Evolutionary conservation across 805 yeast species (phyloP).

Genomic region (Candida incommunis): DNA sequence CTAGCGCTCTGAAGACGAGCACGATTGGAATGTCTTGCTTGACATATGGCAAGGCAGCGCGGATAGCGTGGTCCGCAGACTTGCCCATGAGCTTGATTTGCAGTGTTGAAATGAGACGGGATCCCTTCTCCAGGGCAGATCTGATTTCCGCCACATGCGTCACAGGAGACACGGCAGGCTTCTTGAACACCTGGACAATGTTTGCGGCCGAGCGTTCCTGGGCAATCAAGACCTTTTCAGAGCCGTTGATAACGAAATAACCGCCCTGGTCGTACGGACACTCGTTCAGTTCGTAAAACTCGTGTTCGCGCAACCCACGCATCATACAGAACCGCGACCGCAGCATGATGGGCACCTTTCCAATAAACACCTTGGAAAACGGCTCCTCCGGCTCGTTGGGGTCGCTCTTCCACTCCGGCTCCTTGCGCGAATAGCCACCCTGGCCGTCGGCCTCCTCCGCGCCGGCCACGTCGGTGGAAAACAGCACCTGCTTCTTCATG

Average conservation of each 20-base stretch:
- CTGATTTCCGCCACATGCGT: slow-evolving; percentile 94
- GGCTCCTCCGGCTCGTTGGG: slow-evolving; percentile 46
- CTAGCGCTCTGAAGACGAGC: slow-evolving; percentile 92
- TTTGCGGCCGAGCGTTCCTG: slow-evolving; percentile 98
- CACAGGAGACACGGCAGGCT: slow-evolving; percentile 93
- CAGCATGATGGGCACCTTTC: slow-evolving; percentile 96
- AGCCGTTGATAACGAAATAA: slow-evolving; percentile 93
- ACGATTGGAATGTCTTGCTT: slow-evolving; percentile 96
- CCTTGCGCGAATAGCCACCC: slow-evolving; percentile 20
- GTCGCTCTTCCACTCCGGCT: slow-evolving; percentile 49
- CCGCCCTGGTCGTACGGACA: slow-evolving; percentile 99
- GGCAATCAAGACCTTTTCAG: slow-evolving; percentile 95
- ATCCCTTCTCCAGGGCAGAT: slow-evolving; percentile 94
- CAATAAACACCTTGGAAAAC: slow-evolving; percentile 78
- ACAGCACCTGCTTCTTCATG: slow-evolving; percentile 80
- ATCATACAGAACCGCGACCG: slow-evolving; percentile 92
- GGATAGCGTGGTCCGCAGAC: slow-evolving; percentile 67
- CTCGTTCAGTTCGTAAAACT: slow-evolving; percentile 88
- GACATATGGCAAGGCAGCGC: slow-evolving; percentile 91
- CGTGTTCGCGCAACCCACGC: slow-evolving; percentile 80
- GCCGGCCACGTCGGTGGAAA: slow-evolving; percentile 55
- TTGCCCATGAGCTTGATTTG: slow-evolving; percentile 86
- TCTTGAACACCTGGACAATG: slow-evolving; percentile 95
- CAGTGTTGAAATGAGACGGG: slow-evolving; percentile 83
- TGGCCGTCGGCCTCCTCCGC: slow-evolving; percentile 24